A percentile compares a stretch with the other conserved stretches of the same genome.
Evolutionary conservation across 2,329 filamentous ascomycete genomes (phyloP).

Genomic region (Microcyclospora tardicrescens): DNA sequence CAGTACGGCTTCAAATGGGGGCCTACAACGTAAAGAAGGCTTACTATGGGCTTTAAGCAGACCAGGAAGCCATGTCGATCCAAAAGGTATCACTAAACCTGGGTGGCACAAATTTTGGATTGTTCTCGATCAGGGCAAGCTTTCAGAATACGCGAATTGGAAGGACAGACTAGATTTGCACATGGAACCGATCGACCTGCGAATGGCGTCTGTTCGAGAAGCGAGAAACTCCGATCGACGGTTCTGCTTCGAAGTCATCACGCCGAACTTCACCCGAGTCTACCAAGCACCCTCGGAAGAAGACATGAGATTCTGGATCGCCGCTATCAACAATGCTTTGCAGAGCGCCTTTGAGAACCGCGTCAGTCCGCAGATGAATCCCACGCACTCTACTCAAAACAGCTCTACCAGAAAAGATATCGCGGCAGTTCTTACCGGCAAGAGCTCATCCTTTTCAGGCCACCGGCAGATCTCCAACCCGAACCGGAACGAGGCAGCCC

Average conservation of each 20-base stretch:
- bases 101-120: constrained; percentile 99
- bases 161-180: constrained; percentile 93
- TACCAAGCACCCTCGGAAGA: constrained; percentile 98
- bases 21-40: constrained; percentile 77
- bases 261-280: constrained; percentile 85
- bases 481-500: constrained; percentile 27
- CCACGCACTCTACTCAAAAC: constrained; percentile 33
- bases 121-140: constrained; percentile 86
- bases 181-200: constrained; percentile 93
- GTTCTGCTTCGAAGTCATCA: constrained; percentile 98
- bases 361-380: constrained; percentile 30
- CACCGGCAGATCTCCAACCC: constrained; percentile 37
- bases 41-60: constrained; percentile 87
- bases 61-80: constrained; percentile 88
- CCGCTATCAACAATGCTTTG: constrained; percentile 89
- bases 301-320: constrained; percentile 95
- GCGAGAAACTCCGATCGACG: constrained; percentile 86
- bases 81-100: constrained; percentile 88
- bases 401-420: constrained; percentile 55
- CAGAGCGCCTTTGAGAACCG: constrained; percentile 86
- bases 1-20: constrained; percentile 39
- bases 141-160: constrained; percentile 99
- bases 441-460: constrained; percentile 60
- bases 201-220: constrained; percentile 93
- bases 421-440: constrained; percentile 83